Evolutionary conservation across 495 filamentous ascomycete genomes (phyloP).

Genomic region (Aspergillus heteromorphus): DNA sequence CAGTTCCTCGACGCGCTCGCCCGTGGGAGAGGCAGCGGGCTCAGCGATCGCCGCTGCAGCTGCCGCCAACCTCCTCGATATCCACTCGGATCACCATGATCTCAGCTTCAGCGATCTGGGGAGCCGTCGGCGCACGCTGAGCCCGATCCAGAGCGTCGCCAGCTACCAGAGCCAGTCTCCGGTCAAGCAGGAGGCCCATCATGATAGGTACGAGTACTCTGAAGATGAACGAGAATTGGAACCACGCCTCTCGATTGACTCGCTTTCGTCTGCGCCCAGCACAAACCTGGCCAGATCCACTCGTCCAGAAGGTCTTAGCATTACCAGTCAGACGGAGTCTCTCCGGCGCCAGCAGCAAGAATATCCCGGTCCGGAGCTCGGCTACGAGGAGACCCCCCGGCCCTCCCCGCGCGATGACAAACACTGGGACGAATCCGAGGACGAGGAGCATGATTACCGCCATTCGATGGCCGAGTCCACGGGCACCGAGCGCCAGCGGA

Average conservation of each 20-base stretch:
- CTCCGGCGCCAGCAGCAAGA: constrained; percentile 33
- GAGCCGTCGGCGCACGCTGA: constrained; percentile 58
- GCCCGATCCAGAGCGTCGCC: constrained; percentile 84
- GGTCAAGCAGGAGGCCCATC: constrained; percentile 9
- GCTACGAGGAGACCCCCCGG: constrained; percentile 32
- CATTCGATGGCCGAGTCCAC: constrained; percentile 43
- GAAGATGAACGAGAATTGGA: constrained; percentile 29
- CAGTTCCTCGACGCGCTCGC: constrained; percentile 42
- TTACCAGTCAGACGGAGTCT: constrained; percentile 43
- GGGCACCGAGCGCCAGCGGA: constrained; percentile 50
- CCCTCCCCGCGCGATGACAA: constrained; percentile 29
- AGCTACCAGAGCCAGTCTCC: constrained; percentile 54
- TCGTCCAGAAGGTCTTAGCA: constrained; percentile 46
- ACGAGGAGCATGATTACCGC: constrained; percentile 48
- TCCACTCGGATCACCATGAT: constrained; percentile 34
- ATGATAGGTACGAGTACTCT: constrained; percentile 12
- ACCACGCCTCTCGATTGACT: constrained; percentile 45
- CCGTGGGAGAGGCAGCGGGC: constrained; percentile 42
- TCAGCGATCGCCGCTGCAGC: constrained; percentile 44
- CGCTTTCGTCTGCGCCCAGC: constrained; percentile 50
- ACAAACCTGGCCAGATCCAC: constrained; percentile 49
- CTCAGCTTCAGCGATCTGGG: constrained; percentile 47
- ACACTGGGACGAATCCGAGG: constrained; percentile 50
- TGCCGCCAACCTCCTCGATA: constrained; percentile 38
- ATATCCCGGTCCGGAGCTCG: constrained; percentile 32